Base-by-base conservation (phyloP, 441 rosid species). In the Capsella rubella region DNA sequence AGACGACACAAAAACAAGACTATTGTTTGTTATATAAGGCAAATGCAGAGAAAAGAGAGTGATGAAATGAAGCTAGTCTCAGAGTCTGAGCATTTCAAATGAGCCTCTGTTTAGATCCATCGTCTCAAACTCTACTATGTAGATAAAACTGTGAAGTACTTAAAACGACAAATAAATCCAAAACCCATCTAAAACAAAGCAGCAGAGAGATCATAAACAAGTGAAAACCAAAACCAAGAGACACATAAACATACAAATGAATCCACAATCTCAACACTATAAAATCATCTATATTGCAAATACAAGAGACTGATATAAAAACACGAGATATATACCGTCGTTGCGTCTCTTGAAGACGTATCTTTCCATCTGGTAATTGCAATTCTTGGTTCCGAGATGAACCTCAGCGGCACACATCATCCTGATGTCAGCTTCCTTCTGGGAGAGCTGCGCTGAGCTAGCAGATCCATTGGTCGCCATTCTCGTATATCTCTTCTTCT, bases 321-420 rank as follows among this genome's bases (percentile, higher is more conserved):
- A 14, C 10, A 25, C 3, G 28, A 14, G 29, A 14, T 2, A 12
- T 13, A 10, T 81, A 90, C 98, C 98, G 13, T 93, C 97, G 69
- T 86, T 90, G 72, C 97, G 91, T 64, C 96, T 86, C 84, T 94
- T 90, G 89, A 93, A 91, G 32, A 87, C 96, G 75, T 93, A 93
- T 6, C 98, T 93, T 64, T 93, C 97, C 98, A 93, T 93, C 80
- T 91, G 98, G 83, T 78, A 93, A 34, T 93, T 87, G 57, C 97
- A 91, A 67, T 93, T 91, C 74, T 91, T 93, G 67, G 98, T 91
- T 5, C 98, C 96, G 56, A 93, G 88, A 52, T 93, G 98, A 60
- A 93, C 98, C 66, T 93, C 94, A 6, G 97, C 91, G 0, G 97
- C 91, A 83, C 90, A 72, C 98, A 93, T 93, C 89, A 89, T 85